Evolutionary conservation across 306 rosid species (phyloP), one percentile per base, ranked within the genome.

Genomic region (Adenanthera pavonina): DNA sequence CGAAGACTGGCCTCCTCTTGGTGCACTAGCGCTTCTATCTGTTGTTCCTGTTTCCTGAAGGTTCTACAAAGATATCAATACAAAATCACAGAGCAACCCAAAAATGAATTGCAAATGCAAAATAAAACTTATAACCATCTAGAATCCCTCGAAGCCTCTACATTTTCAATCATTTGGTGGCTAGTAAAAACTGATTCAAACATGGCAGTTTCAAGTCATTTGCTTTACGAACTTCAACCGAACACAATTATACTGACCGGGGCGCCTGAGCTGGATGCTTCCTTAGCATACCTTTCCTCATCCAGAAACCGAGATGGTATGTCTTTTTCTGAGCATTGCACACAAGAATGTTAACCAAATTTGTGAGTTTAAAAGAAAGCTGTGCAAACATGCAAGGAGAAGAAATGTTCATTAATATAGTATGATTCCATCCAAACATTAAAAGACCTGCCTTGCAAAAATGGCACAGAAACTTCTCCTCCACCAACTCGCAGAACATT

Each of bases 391-490:
- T 19, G 10, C 3, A 25, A 19, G 75, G 76, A 83, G 17, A 72
- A 36, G 43, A 77, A 62, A 47, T 7, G 14, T 46, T 34, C 44
- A 36, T 36, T n/a, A 59, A 19, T n/a, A 40, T 67, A 40, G 40
- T 56, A 72, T 19, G 72, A 72, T 69, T 72, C 67, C 44, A 25
- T 43, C 66, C 35, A 52, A 47, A 51, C 19, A 79, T 53, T 12
- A 51, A 53, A 83, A 81, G 72, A 76, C 90, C 40, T 78, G 93
- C 98, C 99, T 79, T 86, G 97, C 91, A 92, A 89, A 87, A 95
- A 95, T 52, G 99, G 99, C 79, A 92, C 98, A 44, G 92, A 86
- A 46, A 91, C 99, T 85, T 92, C 99, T 83, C 99, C 97, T 75
- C 99, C 97, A 57, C 98, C 98, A 69, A 95, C 98, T 85, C 98